phyloP scores from a whole-genome alignment of 2,329 filamentous ascomycete genomes.

The Fusarium sp. region DNA sequence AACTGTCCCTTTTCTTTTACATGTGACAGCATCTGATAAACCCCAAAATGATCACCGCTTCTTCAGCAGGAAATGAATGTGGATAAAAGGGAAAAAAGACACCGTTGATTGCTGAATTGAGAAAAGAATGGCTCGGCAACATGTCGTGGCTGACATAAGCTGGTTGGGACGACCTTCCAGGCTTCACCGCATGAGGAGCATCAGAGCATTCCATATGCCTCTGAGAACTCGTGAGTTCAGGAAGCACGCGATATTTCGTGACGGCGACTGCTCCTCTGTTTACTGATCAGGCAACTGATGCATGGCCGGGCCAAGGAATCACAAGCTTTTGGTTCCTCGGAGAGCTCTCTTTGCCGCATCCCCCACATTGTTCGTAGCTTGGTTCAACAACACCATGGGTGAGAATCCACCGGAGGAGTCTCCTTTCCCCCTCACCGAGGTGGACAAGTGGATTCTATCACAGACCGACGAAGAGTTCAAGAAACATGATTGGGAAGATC shows the following conservation, averaged over 20 bases:
- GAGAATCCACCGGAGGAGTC: conserved; percentile 54
- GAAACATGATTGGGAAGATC: conserved; percentile 78
- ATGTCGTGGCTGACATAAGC: conserved; percentile 37
- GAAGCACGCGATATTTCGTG: neutral
- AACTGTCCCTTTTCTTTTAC: conserved; percentile 3
- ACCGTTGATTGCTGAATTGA: neutral
- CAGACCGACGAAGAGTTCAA: conserved; percentile 78
- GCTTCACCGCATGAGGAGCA: conserved; percentile 32
- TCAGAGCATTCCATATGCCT: conserved; percentile 5
- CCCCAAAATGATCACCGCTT: neutral
- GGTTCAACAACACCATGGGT: conserved; percentile 52
- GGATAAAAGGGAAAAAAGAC: neutral
- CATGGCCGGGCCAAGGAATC: neutral
- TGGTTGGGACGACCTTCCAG: conserved; percentile 13
- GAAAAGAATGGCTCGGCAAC: conserved; percentile 7
- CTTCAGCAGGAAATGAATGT: neutral
- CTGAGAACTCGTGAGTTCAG: conserved; percentile 15
- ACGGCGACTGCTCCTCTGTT: neutral
- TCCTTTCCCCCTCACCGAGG: conserved; percentile 70
- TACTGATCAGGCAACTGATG: neutral
- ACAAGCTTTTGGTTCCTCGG: neutral
- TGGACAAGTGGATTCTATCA: conserved; percentile 69
- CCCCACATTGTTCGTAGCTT: conserved; percentile 1
- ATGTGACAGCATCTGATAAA: conserved; percentile 20
- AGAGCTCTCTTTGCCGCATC: neutral